Evolutionary conservation across 1,284 basidiomycete species (phyloP).

Genomic region (Cutaneotrichosporon cutaneum): DNA sequence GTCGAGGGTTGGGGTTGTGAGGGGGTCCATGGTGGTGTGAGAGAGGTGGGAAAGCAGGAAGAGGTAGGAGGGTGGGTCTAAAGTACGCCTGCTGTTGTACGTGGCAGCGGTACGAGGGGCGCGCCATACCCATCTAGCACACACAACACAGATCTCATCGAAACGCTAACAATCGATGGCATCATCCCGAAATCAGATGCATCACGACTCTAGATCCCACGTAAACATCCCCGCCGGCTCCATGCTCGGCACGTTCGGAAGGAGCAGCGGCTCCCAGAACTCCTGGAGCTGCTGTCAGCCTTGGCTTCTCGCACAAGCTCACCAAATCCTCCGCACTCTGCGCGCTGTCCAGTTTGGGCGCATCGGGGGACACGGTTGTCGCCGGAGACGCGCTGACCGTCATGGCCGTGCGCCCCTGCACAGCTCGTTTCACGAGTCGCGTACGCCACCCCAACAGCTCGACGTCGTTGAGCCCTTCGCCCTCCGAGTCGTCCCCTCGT

Average conservation of each 20-base stretch:
- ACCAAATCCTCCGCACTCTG: not conserved
- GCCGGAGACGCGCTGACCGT: slow-evolving; percentile 12
- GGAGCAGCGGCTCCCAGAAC: slow-evolving; percentile 16
- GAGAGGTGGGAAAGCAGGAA: not conserved
- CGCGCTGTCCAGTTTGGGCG: not conserved
- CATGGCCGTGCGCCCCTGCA: slow-evolving; percentile 11
- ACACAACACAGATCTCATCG: too few species aligned
- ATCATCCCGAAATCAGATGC: too few species aligned
- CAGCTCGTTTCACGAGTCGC: slow-evolving; percentile 27
- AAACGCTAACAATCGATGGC: too few species aligned
- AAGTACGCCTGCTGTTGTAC: too few species aligned
- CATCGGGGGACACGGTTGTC: not conserved
- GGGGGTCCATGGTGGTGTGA: not conserved
- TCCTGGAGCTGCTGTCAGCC: slow-evolving; percentile 15
- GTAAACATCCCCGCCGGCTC: not conserved
- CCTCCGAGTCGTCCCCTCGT: not conserved
- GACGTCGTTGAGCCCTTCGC: slow-evolving; percentile 18
- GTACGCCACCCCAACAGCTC: slow-evolving; percentile 37
- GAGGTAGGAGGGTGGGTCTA: too few species aligned
- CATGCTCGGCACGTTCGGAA: slow-evolving; percentile 4
- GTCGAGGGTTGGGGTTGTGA: not conserved
- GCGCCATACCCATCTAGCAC: too few species aligned
- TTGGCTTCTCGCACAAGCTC: not conserved
- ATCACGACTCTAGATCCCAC: not conserved
- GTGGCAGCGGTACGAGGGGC: too few species aligned